These are phyloP conservation scores for Diaporthe citrichinensis DNA, from an alignment of 2,329 filamentous ascomycete species.

Conservation along the genomic window DNA sequence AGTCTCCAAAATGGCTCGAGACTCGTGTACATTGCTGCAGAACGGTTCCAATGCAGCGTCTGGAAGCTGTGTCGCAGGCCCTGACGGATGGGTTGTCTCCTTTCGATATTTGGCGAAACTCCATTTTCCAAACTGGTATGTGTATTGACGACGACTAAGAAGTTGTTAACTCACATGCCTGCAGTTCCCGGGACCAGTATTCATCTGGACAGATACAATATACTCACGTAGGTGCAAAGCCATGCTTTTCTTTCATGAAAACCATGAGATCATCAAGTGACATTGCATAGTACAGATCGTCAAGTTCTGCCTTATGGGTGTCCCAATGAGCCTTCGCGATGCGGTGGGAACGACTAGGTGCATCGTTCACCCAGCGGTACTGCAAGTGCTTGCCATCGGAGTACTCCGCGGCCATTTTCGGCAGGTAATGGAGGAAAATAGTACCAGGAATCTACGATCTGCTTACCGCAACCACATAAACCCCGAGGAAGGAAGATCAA, in stretches of 20 bases:
- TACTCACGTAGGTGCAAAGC: conserved; percentile 11
- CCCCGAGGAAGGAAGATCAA: not conserved
- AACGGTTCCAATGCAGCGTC: not conserved
- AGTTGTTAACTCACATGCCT: not conserved
- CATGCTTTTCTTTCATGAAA: not conserved
- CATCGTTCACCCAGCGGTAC: not conserved
- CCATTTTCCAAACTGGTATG: not conserved
- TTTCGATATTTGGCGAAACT: not conserved
- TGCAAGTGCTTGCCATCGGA: not conserved
- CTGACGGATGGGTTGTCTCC: not conserved
- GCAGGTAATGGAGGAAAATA: not conserved
- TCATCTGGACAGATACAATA: not conserved
- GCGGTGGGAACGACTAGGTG: not conserved
- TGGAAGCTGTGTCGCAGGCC: not conserved
- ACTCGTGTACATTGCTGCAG: not conserved
- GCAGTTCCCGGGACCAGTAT: not conserved
- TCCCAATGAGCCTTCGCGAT: not conserved
- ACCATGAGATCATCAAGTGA: not conserved
- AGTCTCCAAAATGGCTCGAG: not conserved
- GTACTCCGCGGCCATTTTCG: not conserved
- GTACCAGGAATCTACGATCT: not conserved
- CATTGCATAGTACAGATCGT: not conserved
- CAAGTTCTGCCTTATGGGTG: not conserved
- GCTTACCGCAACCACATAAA: not conserved
- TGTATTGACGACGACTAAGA: not conserved